Evolutionary conservation across 441 rosid species (phyloP).

Genomic region (Monsonia emarginata): DNA sequence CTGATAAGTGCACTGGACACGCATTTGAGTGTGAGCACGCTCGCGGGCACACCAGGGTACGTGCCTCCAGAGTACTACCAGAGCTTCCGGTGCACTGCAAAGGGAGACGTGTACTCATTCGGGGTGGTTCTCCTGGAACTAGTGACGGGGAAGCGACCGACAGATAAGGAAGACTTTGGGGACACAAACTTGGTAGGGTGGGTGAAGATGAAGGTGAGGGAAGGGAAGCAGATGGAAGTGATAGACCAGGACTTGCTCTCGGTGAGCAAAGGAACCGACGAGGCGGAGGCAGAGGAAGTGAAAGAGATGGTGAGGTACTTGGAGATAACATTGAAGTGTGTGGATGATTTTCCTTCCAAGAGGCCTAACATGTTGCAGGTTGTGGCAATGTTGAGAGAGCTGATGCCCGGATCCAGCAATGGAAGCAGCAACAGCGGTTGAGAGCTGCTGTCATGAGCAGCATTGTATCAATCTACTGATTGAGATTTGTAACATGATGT

Average conservation of each 20-base stretch:
- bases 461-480: too few relatives aligned
- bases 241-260: conserved; percentile 60
- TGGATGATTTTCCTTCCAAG: conserved; percentile 81
- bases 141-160: conserved; percentile 77
- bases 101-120: conserved; percentile 86
- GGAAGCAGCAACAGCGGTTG: conserved; percentile 43
- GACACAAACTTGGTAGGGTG: conserved; percentile 94
- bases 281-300: conserved; percentile 49
- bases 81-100: conserved; percentile 86
- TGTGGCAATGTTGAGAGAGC: conserved; percentile 73
- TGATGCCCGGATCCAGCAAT: conserved; percentile 40
- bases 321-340: conserved; percentile 77
- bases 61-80: conserved; percentile 95
- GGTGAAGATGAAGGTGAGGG: conserved; percentile 79
- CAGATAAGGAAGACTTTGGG: conserved; percentile 91
- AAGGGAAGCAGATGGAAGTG: conserved; percentile 88
- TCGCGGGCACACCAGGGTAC: conserved; percentile 92
- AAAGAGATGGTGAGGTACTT: conserved; percentile 74
- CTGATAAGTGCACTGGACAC: conserved; percentile 90
- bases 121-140: conserved; percentile 84
- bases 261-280: conserved; percentile 34
- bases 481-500: too few relatives aligned
- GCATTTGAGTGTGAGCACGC: conserved; percentile 85
- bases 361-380: conserved; percentile 88
- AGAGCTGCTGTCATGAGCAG: too few relatives aligned